Evolutionary conservation across 2,329 filamentous ascomycete genomes (phyloP).

Genomic region (Hypoxylon sp.): DNA sequence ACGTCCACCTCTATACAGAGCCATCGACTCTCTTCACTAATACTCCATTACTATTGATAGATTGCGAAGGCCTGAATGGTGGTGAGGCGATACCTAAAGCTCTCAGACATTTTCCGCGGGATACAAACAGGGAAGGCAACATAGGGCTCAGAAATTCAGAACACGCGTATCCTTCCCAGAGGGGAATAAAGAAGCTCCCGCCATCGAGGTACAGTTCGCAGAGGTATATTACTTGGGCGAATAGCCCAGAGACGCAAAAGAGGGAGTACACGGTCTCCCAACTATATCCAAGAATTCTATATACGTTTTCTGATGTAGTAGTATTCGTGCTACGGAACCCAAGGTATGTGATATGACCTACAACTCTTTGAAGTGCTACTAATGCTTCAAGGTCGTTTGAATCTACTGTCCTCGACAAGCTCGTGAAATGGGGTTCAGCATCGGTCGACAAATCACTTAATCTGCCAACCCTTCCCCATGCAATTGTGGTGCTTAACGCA

Average conservation of each 20-base stretch:
- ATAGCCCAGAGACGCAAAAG: conserved; percentile 51
- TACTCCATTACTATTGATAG: conserved; percentile 63
- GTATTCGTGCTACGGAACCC: conserved; percentile 60
- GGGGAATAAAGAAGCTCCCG: conserved; percentile 1
- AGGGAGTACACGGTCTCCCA: conserved; percentile 58
- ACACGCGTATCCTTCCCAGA: background rate
- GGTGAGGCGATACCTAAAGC: conserved; percentile 59
- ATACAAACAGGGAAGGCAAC: background rate
- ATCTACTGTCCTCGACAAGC: conserved; percentile 56
- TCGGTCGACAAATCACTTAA: conserved; percentile 67
- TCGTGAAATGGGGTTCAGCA: conserved; percentile 65
- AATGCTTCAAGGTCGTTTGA: conserved; percentile 52
- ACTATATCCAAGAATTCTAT: conserved; percentile 61
- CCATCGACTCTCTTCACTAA: conserved; percentile 57
- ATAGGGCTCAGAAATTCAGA: background rate
- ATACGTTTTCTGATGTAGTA: conserved; percentile 61
- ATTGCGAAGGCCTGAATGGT: conserved; percentile 67
- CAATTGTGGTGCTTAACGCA: conserved; percentile 66
- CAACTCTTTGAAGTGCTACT: background rate
- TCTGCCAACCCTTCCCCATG: conserved; percentile 68
- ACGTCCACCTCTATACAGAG: conserved; percentile 67
- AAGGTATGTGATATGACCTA: conserved; percentile 47
- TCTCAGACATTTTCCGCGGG: conserved; percentile 43
- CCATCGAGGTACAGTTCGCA: conserved; percentile 41
- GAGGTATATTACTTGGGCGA: conserved; percentile 54